phyloP scores from a whole-genome alignment of 2,329 filamentous ascomycete species.

The Phialophora expanda region DNA sequence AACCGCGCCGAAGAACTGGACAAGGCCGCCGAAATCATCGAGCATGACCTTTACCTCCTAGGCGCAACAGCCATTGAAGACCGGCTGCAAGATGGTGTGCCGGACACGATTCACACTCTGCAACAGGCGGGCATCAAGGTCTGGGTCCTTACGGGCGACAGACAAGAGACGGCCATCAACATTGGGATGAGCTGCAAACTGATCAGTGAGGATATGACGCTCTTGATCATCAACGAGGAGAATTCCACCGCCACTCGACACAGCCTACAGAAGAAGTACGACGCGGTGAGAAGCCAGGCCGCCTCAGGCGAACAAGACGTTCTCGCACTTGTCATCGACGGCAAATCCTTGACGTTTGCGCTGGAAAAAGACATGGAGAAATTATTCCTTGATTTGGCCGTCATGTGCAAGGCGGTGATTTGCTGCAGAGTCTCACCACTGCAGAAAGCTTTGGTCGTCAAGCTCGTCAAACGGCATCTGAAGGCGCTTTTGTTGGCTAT shows the following conservation, averaged over 20 bases:
- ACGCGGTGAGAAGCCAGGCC: constrained; percentile 84
- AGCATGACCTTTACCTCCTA: constrained; percentile 86
- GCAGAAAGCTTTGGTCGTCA: constrained; percentile 96
- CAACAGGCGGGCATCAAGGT: constrained; percentile 98
- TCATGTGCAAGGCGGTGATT: constrained; percentile 98
- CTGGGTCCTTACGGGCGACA: constrained; percentile 96
- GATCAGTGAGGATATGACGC: constrained; percentile 97
- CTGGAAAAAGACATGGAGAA: constrained; percentile 94
- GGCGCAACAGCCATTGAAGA: constrained; percentile 98
- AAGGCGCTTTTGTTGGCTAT: constrained; percentile 93
- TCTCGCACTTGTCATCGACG: constrained; percentile 91
- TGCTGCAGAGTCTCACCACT: constrained; percentile 91
- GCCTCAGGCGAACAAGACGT: constrained; percentile 70
- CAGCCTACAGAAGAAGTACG: constrained; percentile 90
- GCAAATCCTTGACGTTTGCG: constrained; percentile 90
- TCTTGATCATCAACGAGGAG: constrained; percentile 95
- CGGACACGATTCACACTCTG: constrained; percentile 95
- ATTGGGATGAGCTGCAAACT: constrained; percentile 99
- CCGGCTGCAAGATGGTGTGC: constrained; percentile 93
- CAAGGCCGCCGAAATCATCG: constrained; percentile 94
- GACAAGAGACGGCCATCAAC: constrained; percentile 98
- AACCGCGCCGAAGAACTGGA: constrained; percentile 94
- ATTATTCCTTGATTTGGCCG: constrained; percentile 86
- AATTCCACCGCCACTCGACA: constrained; percentile 76
- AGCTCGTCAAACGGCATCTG: constrained; percentile 93